Conservation (phyloP, 225 moss, liverwort and hornwort genomes). For the Pseudisothecium myosuroides region DNA sequence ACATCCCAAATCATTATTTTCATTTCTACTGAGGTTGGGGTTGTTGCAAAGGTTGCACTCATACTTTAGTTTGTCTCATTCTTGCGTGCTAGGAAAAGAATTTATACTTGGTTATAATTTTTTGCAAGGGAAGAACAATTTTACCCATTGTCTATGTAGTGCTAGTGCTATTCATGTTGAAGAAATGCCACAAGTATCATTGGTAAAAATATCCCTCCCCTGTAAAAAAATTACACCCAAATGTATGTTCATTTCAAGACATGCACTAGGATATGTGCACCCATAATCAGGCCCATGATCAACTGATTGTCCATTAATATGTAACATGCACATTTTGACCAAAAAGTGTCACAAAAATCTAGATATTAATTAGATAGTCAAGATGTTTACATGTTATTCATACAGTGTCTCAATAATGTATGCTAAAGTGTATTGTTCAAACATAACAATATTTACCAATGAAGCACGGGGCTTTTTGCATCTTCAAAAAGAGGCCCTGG, state of each 20-base stretch:
- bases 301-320: no score
- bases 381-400: background rate
- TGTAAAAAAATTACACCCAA: fast-evolving
- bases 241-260: background rate
- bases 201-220: background rate
- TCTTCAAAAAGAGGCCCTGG: no score
- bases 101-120: fast-evolving
- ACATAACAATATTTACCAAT: no score
- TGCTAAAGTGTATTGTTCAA: no score
- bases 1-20: background rate
- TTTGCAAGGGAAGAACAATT: background rate
- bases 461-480: no score
- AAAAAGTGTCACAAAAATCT: no score
- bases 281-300: no score
- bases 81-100: background rate
- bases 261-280: background rate
- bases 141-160: background rate
- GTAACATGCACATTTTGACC: no score
- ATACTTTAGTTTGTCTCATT: background rate
- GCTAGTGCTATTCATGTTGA: background rate
- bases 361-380: no score
- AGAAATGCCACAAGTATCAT: fast-evolving
- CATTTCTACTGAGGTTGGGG: no score
- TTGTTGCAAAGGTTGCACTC: no score
- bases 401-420: background rate